phyloP scores from a whole-genome alignment of 768 basidiomycete species.

The Lentinula detonsa region DNA sequence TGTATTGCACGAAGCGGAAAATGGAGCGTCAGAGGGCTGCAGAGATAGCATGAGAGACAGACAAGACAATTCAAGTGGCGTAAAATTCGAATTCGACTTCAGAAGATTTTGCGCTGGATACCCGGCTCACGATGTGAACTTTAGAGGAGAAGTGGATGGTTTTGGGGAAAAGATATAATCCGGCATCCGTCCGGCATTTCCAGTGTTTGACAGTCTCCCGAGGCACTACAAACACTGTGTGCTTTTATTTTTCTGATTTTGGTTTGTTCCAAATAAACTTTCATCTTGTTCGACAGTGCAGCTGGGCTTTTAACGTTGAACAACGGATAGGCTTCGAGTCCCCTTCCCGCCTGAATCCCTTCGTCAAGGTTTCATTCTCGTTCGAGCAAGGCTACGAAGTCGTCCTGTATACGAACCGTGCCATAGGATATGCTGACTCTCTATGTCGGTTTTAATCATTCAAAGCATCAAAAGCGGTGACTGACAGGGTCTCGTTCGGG shows the following conservation, averaged over 20 bases:
- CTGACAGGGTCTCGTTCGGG: no score
- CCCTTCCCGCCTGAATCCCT: not conserved
- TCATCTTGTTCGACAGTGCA: not conserved
- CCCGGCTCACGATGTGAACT: no score
- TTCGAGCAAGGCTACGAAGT: no score
- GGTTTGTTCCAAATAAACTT: not conserved
- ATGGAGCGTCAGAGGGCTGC: not conserved
- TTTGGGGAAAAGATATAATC: no score
- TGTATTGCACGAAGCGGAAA: conserved; percentile 5
- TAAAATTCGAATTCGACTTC: not conserved
- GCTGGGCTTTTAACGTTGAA: not conserved
- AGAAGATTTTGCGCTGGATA: not conserved
- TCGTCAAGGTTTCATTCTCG: no score
- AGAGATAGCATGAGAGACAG: not conserved
- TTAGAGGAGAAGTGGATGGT: no score
- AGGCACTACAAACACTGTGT: not conserved
- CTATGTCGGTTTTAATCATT: no score
- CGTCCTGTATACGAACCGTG: no score
- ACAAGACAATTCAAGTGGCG: not conserved
- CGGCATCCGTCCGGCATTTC: no score
- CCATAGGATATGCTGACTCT: no score
- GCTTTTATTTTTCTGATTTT: not conserved
- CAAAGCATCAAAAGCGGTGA: no score
- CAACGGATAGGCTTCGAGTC: not conserved
- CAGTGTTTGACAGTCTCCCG: no score